Evolutionary conservation across 2,329 filamentous ascomycete species (phyloP), one percentile per base, ranked within the genome.

Genomic region (Hypoxylon sp.): DNA sequence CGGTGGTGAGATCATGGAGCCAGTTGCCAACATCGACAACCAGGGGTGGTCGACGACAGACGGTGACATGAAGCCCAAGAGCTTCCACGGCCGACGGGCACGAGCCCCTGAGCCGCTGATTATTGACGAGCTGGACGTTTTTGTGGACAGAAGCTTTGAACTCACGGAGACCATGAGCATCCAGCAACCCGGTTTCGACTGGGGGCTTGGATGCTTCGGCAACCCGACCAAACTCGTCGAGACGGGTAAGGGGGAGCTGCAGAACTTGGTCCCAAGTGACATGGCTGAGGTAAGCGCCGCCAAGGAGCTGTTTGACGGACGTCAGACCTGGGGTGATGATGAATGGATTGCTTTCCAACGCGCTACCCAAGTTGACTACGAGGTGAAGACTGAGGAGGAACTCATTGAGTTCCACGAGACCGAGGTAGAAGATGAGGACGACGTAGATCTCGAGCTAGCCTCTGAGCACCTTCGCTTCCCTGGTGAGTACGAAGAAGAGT

Each of bases 151-250:
- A 3, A 49, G 32, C 9, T 37, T 48, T 16, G 13, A 13, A 3
- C 34, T 23, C 8, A 41, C 13, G 20, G 5, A 16, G 11, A 16
- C 32, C 7, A 44, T 35, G 8, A 43, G n/a, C 7, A n/a, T 44
- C 25, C 8, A 25, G 2, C 36, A 36, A 0, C 51, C 55, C 1
- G 37, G 34, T 1, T 59, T 54, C 7, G 62, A 64, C 26, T 58
- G 43, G n/a, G 59, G 57, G 4, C 30, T 62, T 7, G 57, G 55
- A 5, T 56, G 53, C 19, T 59, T 63, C 25, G 48, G 46, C 6
- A 41, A 55, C 15, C 12, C 48, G 8, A 35, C 26, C 1, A 54
- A 53, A 23, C 11, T 57, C 5, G 55, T 52, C 12, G 53, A 59
- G 8, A 35, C 55, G 3, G 46, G 46, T 3, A 51, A 43, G 16